Evolutionary conservation across 345 rosid genomes (phyloP).

Genomic region (Zanthoxylum bungeanum): DNA sequence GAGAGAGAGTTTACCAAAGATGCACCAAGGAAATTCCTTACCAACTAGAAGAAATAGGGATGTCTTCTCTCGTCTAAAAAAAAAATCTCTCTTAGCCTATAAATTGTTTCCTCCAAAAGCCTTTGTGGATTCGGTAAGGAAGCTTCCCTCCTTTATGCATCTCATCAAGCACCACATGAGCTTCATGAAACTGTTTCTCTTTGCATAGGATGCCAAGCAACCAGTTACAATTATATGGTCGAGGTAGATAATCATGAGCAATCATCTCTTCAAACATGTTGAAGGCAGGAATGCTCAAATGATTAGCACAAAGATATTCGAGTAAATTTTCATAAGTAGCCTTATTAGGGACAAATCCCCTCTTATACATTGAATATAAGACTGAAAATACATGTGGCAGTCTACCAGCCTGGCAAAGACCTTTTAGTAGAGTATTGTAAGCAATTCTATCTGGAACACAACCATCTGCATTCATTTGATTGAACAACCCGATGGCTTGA

Average conservation of each 20-base stretch:
- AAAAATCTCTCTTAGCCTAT: neutral
- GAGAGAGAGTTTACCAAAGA: neutral
- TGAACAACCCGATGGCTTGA: conserved; percentile 48
- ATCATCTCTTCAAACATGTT: conserved; percentile 58
- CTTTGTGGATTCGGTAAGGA: conserved; percentile 16
- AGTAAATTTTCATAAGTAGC: conserved; percentile 43
- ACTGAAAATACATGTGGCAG: conserved; percentile 44
- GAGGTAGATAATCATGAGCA: conserved; percentile 24
- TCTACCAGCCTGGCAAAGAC: conserved; percentile 49
- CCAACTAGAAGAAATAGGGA: neutral
- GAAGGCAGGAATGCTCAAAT: conserved; percentile 44
- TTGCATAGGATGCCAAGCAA: conserved; percentile 46
- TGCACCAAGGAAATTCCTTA: conserved; percentile 3
- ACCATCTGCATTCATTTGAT: conserved; percentile 42
- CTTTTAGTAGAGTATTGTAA: conserved; percentile 42
- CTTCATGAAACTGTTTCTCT: conserved; percentile 44
- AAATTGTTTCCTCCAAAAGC: conserved; percentile 17
- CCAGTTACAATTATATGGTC: conserved; percentile 26
- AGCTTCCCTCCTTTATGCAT: conserved; percentile 35
- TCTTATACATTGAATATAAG: conserved; percentile 46
- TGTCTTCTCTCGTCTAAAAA: conserved; percentile 10
- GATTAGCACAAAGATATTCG: conserved; percentile 38
- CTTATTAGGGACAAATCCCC: conserved; percentile 43
- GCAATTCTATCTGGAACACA: conserved; percentile 41
- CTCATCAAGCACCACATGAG: conserved; percentile 33